These are phyloP conservation scores for Pythium monospermum DNA, from an alignment of 352 stramenopile species.

Conservation along the genomic window DNA sequence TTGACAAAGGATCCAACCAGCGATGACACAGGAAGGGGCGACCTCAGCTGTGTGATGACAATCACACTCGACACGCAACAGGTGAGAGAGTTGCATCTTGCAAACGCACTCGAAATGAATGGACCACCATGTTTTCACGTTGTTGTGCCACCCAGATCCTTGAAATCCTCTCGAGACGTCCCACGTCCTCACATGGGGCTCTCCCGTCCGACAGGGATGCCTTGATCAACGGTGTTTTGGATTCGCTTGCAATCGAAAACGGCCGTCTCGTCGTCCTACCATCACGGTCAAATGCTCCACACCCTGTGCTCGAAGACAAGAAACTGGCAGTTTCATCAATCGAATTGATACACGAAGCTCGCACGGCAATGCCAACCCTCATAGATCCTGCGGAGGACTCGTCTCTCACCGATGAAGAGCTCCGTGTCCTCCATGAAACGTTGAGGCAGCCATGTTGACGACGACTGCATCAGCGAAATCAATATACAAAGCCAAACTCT, in stretches of 20 bases:
- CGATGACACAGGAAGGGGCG: no score
- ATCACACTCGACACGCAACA: constrained; percentile 3
- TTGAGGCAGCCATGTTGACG: no score
- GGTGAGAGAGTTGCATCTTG: not conserved
- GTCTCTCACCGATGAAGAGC: constrained; percentile 23
- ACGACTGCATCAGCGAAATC: no score
- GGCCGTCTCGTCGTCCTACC: not conserved
- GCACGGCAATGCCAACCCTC: no score
- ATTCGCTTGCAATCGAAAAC: constrained; percentile 1
- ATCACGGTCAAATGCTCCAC: not conserved
- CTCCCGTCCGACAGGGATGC: not conserved
- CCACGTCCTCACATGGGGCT: not conserved
- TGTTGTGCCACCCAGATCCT: not conserved
- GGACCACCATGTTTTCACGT: not conserved
- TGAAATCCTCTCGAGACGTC: not conserved
- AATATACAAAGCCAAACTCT: no score
- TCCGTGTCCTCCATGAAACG: constrained; percentile 24
- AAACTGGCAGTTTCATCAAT: no score
- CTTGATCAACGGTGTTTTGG: not conserved
- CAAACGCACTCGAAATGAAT: not conserved
- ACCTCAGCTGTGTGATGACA: not conserved
- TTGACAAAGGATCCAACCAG: no score
- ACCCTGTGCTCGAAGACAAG: no score
- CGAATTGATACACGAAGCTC: no score
- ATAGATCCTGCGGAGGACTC: no score